Evolutionary conservation across 192 early-diverging fungal genomes (phyloP).

Genomic region (Backusella tuberculispora): DNA sequence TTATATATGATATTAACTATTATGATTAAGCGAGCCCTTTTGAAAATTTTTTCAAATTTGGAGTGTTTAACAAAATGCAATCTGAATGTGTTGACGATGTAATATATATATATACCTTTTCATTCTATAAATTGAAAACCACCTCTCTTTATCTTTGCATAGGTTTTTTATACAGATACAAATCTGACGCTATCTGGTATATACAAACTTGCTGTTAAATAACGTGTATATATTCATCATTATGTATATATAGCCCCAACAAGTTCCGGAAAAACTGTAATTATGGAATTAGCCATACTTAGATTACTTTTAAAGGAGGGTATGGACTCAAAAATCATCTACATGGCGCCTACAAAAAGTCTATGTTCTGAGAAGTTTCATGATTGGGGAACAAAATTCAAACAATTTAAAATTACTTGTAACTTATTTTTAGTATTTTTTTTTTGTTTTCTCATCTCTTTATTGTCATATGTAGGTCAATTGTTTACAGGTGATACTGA

Average conservation of each 20-base stretch:
- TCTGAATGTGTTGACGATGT: constrained; percentile 15
- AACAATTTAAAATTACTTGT: constrained; percentile 49
- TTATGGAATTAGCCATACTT: constrained; percentile 64
- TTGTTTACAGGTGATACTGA: constrained; percentile 74
- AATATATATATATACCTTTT: neutral
- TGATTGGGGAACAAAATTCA: constrained; percentile 69
- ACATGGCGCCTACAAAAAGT: constrained; percentile 74
- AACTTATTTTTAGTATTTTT: neutral
- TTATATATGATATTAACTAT: neutral
- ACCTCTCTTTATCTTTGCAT: neutral
- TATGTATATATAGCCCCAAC: constrained; percentile 57
- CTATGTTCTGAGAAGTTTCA: constrained; percentile 61
- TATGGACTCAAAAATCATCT: constrained; percentile 57
- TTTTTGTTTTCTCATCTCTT: neutral
- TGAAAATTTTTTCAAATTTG: constrained; percentile 34
- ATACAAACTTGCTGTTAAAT: neutral
- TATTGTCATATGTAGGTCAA: constrained; percentile 44
- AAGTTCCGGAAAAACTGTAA: constrained; percentile 69
- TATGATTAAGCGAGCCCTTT: constrained; percentile 26
- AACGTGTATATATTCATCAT: neutral
- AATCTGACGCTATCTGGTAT: constrained; percentile 46
- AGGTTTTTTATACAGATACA: constrained; percentile 31
- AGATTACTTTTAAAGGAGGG: constrained; percentile 13
- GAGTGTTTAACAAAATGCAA: constrained; percentile 34
- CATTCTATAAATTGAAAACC: neutral